A percentile compares a stretch with the other conserved stretches of the same genome.
phyloP scores from a whole-genome alignment of 2,329 filamentous ascomycete genomes.

The Nemania diffusa region DNA sequence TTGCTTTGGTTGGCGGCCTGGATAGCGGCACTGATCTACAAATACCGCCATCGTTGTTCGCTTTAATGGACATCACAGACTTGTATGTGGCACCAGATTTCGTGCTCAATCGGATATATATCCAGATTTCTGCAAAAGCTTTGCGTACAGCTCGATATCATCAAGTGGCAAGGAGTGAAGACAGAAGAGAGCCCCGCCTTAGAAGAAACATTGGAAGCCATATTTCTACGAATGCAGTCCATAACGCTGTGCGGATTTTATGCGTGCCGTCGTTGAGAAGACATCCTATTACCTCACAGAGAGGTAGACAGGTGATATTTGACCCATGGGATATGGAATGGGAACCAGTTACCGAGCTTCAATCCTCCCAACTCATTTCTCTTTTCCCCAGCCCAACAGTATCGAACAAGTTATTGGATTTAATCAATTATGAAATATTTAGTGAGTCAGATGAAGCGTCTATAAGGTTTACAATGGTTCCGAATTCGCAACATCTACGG shows the following conservation, averaged over 20 bases:
- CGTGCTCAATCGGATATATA: not conserved
- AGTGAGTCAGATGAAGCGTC: no score
- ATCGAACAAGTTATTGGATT: not conserved
- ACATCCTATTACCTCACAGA: no score
- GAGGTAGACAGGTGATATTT: no score
- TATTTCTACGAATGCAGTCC: not conserved
- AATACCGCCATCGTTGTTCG: not conserved
- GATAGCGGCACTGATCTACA: no score
- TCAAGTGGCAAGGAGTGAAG: no score
- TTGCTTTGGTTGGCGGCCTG: no score
- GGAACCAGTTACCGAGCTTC: not conserved
- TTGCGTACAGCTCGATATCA: constrained; percentile 5
- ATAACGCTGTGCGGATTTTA: not conserved
- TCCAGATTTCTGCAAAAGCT: no score
- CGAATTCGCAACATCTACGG: no score
- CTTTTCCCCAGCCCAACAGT: not conserved
- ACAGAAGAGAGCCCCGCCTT: no score
- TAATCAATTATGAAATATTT: not conserved
- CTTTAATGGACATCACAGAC: not conserved
- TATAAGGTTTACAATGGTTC: no score
- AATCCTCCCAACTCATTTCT: not conserved
- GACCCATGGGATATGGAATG: no score
- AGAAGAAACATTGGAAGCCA: not conserved
- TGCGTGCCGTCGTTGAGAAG: constrained; percentile 7
- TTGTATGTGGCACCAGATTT: no score